Evolutionary conservation across 2,329 filamentous ascomycete genomes (phyloP), one percentile per base, ranked within the genome.

Genomic region (Aspergillus cejpii): DNA sequence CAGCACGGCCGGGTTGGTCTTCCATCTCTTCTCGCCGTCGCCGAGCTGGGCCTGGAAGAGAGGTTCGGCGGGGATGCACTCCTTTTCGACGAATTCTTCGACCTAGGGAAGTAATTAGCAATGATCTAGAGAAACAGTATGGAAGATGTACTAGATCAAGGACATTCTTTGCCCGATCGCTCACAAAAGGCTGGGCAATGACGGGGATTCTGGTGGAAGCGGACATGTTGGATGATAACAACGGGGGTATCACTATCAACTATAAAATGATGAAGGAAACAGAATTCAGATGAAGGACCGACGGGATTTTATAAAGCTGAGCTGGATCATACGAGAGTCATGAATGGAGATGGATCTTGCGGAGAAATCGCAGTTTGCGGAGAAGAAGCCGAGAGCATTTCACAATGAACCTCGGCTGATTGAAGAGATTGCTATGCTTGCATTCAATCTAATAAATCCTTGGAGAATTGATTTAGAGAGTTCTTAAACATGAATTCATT

Each of bases 81-180:
- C 90, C 70, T 95, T 90, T 65, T 97, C 87, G 57, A 98, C 92
- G 61, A 98, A 98, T 69, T 89, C 88, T 74, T 91, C 87, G 56
- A 98, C 87, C 78, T 81, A n/a, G n/a, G n/a, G 52, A 17, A 14
- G 2, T 2, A 37, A 15, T 34, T 27, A 29, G 51, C 23, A 19
- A 20, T 3, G 50, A n/a, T n/a, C n/a, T 27, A 33, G 14, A 21
- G 21, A 8, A 15, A 43, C 27, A 31, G 31, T 20, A 28, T 41
- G 8, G 20, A 17, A 39, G 10, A 28, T 68, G 42, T 71, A 82
- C 79, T 53, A 88, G 65, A 62, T 96, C 90, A 55, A 96, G 74
- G 23, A 85, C 87, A 75, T 85, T 82, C 72, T 84, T 87, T 41
- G 90, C 90, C 60, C 80, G 77, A 48, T 94, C 88, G 71, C 87